Evolutionary conservation across 768 basidiomycete species (phyloP).

Genomic region (Suillus placidus): DNA sequence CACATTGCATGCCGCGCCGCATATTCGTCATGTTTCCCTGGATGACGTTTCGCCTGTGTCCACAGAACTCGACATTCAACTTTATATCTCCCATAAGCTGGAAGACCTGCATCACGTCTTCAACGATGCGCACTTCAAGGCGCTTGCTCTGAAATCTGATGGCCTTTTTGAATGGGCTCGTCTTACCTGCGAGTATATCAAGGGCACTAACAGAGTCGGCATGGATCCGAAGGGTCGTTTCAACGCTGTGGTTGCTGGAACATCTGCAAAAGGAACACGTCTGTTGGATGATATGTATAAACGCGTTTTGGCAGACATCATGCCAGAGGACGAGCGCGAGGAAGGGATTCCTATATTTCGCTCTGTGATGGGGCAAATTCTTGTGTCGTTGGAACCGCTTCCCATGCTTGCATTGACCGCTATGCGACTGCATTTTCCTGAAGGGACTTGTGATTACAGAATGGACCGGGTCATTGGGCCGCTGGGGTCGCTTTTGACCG

Average conservation of each 20-base stretch:
- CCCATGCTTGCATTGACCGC: background rate
- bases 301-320: background rate
- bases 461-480: background rate
- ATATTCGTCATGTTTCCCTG: constrained; percentile 3
- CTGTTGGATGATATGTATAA: constrained; percentile 10
- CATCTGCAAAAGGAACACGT: background rate
- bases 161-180: constrained; percentile 14
- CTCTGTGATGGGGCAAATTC: constrained; percentile 6
- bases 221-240: background rate
- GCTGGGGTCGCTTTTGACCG: constrained; percentile 10
- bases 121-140: background rate
- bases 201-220: background rate
- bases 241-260: background rate
- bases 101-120: background rate
- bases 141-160: constrained; percentile 6
- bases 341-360: background rate
- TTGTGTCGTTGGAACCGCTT: constrained; percentile 9
- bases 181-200: constrained; percentile 15
- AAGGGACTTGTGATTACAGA: constrained; percentile 27
- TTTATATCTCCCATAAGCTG: constrained; percentile 1
- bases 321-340: background rate
- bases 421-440: background rate
- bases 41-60: background rate
- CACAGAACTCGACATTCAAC: constrained; percentile 7
- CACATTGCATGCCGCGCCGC: constrained; percentile 5